Evolutionary conservation across 2,329 filamentous ascomycete species (phyloP), one percentile per base, ranked within the genome.

Genomic region (Aureobasidium sp.): DNA sequence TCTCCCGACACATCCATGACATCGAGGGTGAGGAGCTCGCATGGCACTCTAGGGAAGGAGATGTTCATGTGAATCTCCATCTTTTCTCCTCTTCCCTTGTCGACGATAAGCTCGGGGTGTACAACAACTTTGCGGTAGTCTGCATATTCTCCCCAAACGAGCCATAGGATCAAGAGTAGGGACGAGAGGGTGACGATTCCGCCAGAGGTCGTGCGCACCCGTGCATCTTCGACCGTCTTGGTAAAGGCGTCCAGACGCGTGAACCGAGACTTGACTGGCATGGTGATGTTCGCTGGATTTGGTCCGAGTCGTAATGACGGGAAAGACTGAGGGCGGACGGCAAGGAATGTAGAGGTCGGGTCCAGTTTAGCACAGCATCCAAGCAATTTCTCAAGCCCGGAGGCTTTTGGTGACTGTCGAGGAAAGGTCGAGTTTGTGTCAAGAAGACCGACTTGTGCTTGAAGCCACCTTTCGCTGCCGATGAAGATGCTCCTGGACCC

Each of bases 51-150:
- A 11, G 94, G 94, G 74, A 99, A 99, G 50, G 91, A 94, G 64
- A 99, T 87, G 79, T 99, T 99, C 76, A 99, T 84, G 74, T 96
- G 91, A 67, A 99, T 99, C 75, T 97, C 94, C 93, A 99, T 97
- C 76, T 93, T 91, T 81, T 99, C 92, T 74, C 90, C 91, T 89
- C 94, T 84, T 67, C 91, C 91, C 78, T 97, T 97, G 74, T 99
- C 95, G 22, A 99, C 94, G 63, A 99, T 85, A 69, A 99, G 78
- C 78, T 99, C 94, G 7, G 94, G 93, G 72, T 91, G 86, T 64
- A 99, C 89, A 54, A 88, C 82, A 66, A 97, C 83, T 71, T 87
- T 85, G 69, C 91, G 83, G 77, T 97, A 99, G 71, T 97, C 94
- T 63, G 83, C 80, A 93, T 94, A 99, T 86, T 99, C 94, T 75